A percentile compares a stretch with the other conserved stretches of the same genome.
Evolutionary conservation across 2,329 filamentous ascomycete genomes (phyloP).

Genomic region (Cercospora sp.): DNA sequence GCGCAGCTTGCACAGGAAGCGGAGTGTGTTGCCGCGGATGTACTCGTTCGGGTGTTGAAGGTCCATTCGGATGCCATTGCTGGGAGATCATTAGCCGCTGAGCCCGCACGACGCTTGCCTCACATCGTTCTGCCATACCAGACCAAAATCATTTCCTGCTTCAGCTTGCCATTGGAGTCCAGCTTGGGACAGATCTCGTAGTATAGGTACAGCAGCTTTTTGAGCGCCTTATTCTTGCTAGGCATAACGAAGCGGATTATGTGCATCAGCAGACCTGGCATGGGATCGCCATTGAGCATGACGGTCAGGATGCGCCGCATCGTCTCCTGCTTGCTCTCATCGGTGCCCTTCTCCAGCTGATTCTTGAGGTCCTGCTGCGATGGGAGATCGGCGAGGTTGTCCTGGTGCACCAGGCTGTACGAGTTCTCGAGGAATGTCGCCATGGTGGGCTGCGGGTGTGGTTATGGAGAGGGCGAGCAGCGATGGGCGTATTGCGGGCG

Average conservation of each 20-base stretch:
- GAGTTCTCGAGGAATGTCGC: slow-evolving; percentile 90
- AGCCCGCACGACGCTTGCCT: neutral
- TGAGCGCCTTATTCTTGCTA: slow-evolving; percentile 90
- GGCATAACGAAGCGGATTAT: slow-evolving; percentile 99
- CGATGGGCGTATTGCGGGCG: slow-evolving; percentile 18
- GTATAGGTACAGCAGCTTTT: slow-evolving; percentile 99
- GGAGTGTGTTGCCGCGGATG: slow-evolving; percentile 94
- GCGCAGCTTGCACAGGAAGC: slow-evolving; percentile 93
- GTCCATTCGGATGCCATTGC: slow-evolving; percentile 97
- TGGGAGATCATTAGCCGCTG: slow-evolving; percentile 42
- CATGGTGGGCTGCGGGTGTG: slow-evolving; percentile 60
- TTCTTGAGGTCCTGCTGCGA: slow-evolving; percentile 86
- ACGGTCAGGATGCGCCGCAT: slow-evolving; percentile 95
- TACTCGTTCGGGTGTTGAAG: slow-evolving; percentile 98
- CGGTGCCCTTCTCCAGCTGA: slow-evolving; percentile 44
- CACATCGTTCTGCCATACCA: slow-evolving; percentile 63
- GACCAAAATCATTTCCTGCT: slow-evolving; percentile 99
- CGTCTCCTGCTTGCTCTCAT: slow-evolving; percentile 43
- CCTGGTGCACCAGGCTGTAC: slow-evolving; percentile 96
- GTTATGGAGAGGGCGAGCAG: neutral
- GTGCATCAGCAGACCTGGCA: slow-evolving; percentile 96
- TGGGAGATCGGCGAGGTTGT: slow-evolving; percentile 93
- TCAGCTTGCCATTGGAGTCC: slow-evolving; percentile 87
- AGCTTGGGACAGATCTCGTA: slow-evolving; percentile 98
- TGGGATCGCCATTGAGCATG: slow-evolving; percentile 97